Evolutionary conservation across 169 alveolate species (phyloP).

Genomic region (Plasmodium chabaudi): DNA sequence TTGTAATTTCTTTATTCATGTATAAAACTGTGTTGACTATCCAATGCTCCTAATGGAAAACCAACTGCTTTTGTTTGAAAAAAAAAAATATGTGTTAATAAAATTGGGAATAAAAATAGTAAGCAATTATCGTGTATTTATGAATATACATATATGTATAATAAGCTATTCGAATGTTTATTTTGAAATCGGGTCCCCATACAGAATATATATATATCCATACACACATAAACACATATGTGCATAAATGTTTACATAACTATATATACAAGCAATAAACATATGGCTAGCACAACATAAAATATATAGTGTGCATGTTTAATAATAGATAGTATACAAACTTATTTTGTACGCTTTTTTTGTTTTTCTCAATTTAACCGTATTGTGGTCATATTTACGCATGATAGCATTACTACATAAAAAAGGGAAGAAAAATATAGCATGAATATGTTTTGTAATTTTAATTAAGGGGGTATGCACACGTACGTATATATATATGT

Average conservation of each 20-base stretch:
- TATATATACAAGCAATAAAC: background rate
- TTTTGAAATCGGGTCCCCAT: background rate
- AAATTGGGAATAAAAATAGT: background rate
- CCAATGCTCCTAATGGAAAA: conserved; percentile 79
- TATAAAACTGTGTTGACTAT: conserved; percentile 41
- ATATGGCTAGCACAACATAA: background rate
- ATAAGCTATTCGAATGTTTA: background rate
- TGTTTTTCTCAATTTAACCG: conserved; percentile 71
- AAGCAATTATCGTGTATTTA: background rate
- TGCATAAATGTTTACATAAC: background rate
- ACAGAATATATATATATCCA: background rate
- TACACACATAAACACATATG: background rate
- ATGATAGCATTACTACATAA: conserved; percentile 76
- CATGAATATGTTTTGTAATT: background rate
- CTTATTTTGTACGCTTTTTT: background rate
- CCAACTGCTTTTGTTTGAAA: conserved; percentile 75
- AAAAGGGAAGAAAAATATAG: conserved; percentile 18
- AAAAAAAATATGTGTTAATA: conserved; percentile 50
- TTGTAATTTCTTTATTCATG: conserved; percentile 14
- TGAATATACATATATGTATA: background rate
- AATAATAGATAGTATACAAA: background rate
- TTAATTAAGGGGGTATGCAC: background rate
- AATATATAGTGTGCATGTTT: background rate
- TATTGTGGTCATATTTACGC: conserved; percentile 78
- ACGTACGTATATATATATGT: background rate